These are phyloP conservation scores for Fusarium oxysporum DNA, from an alignment of 2,329 filamentous ascomycete species.

Conservation along the genomic window DNA sequence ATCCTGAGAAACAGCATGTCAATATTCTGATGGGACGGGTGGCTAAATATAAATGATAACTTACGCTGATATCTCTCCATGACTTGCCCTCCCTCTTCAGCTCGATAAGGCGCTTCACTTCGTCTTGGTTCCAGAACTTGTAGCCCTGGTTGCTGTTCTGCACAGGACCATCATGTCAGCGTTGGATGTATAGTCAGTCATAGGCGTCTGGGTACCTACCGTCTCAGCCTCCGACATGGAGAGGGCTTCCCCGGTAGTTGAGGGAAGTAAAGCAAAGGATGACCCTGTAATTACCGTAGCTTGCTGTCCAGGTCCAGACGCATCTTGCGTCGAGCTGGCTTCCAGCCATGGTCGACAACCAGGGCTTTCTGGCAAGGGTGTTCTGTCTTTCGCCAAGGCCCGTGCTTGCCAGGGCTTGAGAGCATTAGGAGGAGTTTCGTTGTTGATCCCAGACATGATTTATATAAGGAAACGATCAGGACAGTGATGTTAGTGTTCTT, in stretches of 20 bases:
- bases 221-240: too few relatives aligned
- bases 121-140: not conserved
- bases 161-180: not conserved
- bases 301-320: not conserved
- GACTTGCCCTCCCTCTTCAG: not conserved
- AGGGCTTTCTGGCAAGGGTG: not conserved
- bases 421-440: too few relatives aligned
- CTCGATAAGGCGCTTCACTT: not conserved
- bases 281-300: not conserved
- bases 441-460: not conserved
- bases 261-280: not conserved
- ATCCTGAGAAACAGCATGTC: not conserved
- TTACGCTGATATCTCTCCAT: not conserved
- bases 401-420: not conserved
- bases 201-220: not conserved
- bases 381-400: not conserved
- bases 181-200: too few relatives aligned
- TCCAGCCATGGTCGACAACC: not conserved
- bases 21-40: not conserved
- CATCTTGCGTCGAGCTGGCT: not conserved
- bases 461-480: not conserved
- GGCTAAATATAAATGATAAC: not conserved
- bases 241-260: not conserved
- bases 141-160: not conserved
- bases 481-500: not conserved